A percentile compares a stretch with the other conserved stretches of the same genome.
These are phyloP conservation scores for Syzygium malaccense DNA, from an alignment of 441 rosid species.

Conservation along the genomic window DNA sequence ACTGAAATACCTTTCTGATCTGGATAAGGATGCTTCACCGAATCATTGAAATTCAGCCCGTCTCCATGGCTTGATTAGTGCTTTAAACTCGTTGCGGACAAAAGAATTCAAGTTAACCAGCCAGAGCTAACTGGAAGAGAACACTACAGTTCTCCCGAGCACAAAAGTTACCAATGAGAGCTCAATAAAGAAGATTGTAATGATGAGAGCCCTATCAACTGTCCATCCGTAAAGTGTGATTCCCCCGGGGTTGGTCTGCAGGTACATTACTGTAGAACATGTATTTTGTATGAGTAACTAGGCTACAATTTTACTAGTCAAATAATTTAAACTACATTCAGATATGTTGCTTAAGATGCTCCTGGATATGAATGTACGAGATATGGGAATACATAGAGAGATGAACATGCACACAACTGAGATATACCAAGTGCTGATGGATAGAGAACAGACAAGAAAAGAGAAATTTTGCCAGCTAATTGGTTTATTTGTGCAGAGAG, in stretches of 20 bases:
- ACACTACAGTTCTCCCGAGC: constrained; percentile 70
- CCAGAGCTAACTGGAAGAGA: constrained; percentile 12
- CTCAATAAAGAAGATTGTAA: constrained; percentile 81
- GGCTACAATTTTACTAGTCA: background rate
- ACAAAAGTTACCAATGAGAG: constrained; percentile 78
- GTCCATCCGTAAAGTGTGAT: constrained; percentile 93
- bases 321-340: background rate
- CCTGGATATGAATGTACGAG: background rate
- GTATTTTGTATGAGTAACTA: background rate
- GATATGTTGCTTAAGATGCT: background rate
- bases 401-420: background rate
- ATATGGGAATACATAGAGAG: background rate
- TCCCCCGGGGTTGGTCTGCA: constrained; percentile 91
- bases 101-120: background rate
- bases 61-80: background rate
- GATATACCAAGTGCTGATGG: background rate
- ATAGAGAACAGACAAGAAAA: background rate
- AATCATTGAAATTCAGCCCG: background rate
- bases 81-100: background rate
- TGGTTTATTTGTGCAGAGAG: background rate
- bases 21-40: background rate
- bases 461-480: background rate
- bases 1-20: background rate
- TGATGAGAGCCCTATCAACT: constrained; percentile 68
- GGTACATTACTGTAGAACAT: constrained; percentile 54